Base-by-base conservation (phyloP, 805 yeast species). In the Spathaspora sp. region DNA sequence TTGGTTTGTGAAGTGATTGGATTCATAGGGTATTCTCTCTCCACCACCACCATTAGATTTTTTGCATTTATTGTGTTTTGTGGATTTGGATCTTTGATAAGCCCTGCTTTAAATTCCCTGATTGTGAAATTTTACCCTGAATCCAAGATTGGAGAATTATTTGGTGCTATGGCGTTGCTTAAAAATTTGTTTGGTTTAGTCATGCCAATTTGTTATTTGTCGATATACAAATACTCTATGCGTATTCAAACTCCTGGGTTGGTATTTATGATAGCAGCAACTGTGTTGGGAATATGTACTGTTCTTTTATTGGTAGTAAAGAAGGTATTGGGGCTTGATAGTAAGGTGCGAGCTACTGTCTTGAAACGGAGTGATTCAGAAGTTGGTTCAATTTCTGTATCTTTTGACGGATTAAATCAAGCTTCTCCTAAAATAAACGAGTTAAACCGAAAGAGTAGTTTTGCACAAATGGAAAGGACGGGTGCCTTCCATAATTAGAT, bases 141-240 rank as follows among this genome's bases (percentile, higher is more conserved):
- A 42, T 73, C 77, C 12, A 77, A 77, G 54, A 75, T 81, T 4
- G 96, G 96, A 16, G 90, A 86, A 63, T 72, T 85, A 16, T 86
- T 86, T 67, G 91, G 93, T 9, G 89, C 86, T 0, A 64, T 86
- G 44, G 81, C 89, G 0, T 63, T 87, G 47, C 61, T 85, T 16
- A 80, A 82, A 60, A 84, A 81, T 55, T 47, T 78, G 0, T 64
- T 78, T 3, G 65, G 70, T 52, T 67, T 85, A 53, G 51, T 77
- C 8, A 67, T 75, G 0, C 90, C 93, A 0, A 65, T 82, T 5
- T 16, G 70, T 0, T 63, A 79, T 31, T 64, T 85, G 16, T 65
- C 69, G 2, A 49, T 83, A 20, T 87, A 86, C 60, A 69, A 69
- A 50, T 48, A 48, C 18, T 58, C 70, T 3, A 49, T 74, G 35